Evolutionary conservation across 2,329 filamentous ascomycete genomes (phyloP).

Genomic region (Exophiala sp.): DNA sequence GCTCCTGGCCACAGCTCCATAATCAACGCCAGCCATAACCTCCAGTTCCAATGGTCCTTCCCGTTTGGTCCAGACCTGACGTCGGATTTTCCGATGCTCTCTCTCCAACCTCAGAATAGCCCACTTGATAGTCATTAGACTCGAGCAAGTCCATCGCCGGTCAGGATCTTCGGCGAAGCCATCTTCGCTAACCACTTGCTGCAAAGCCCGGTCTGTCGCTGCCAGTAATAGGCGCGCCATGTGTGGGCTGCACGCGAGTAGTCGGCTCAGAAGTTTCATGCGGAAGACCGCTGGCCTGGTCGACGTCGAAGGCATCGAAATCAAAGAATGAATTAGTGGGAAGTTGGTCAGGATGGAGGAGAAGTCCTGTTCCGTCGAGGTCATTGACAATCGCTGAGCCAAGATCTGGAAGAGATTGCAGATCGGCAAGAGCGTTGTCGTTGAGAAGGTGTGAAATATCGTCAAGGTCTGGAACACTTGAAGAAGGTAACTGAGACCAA

Average conservation of each 20-base stretch:
- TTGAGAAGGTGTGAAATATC: slow-evolving; percentile 55
- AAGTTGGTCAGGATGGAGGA: slow-evolving; percentile 39
- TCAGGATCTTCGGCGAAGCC: slow-evolving; percentile 34
- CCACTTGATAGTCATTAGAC: slow-evolving; percentile 43
- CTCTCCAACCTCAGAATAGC: slow-evolving; percentile 41
- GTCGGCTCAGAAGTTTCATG: slow-evolving; percentile 46
- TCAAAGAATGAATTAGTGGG: slow-evolving; percentile 51
- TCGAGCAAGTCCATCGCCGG: slow-evolving; percentile 40
- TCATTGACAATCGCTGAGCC: slow-evolving; percentile 70
- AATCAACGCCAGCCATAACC: slow-evolving; percentile 34
- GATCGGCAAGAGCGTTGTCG: slow-evolving; percentile 60
- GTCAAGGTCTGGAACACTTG: slow-evolving; percentile 62
- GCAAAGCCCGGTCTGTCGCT: slow-evolving; percentile 51
- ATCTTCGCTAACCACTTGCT: slow-evolving; percentile 44
- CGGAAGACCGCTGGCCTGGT: slow-evolving; percentile 42
- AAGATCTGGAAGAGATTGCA: slow-evolving; percentile 67
- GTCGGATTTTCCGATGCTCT: slow-evolving; percentile 33
- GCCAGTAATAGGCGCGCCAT: slow-evolving; percentile 50
- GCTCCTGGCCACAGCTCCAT: slow-evolving; percentile 36
- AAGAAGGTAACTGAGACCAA: slow-evolving; percentile 40
- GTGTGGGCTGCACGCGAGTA: slow-evolving; percentile 49
- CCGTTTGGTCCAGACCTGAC: slow-evolving; percentile 26
- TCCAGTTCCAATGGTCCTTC: slow-evolving; percentile 12
- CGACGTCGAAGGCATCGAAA: slow-evolving; percentile 48
- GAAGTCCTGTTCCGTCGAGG: slow-evolving; percentile 50